These are phyloP conservation scores for Lentinus tigrinus DNA, from an alignment of 768 basidiomycete genomes.

Conservation along the genomic window DNA sequence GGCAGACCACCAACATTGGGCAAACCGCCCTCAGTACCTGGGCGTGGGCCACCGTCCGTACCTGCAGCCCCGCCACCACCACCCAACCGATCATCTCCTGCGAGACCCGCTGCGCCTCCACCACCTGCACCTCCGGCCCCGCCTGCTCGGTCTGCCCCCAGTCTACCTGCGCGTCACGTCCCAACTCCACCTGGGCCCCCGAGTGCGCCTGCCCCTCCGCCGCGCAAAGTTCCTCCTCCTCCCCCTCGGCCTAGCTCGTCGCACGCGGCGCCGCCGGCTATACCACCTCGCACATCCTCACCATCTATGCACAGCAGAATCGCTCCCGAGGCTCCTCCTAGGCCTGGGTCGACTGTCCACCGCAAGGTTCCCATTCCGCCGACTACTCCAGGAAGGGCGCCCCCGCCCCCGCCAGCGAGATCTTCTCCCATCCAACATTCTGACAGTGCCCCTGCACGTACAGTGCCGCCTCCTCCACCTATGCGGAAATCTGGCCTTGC, in stretches of 20 bases:
- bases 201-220: constrained; percentile 39
- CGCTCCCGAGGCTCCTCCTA: constrained; percentile 24
- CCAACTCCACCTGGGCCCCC: constrained; percentile 35
- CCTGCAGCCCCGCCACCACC: constrained; percentile 23
- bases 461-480: constrained; percentile 45
- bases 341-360: constrained; percentile 23
- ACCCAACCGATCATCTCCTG: too few species aligned
- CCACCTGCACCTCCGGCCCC: constrained; percentile 30
- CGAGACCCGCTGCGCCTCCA: constrained; percentile 14
- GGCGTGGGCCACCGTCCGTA: constrained; percentile 38
- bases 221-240: constrained; percentile 28
- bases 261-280: constrained; percentile 32
- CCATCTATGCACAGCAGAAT: constrained; percentile 17
- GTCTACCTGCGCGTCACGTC: constrained; percentile 14
- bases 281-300: constrained; percentile 19
- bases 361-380: constrained; percentile 26
- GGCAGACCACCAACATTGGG: constrained; percentile 63
- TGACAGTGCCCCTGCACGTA: constrained; percentile 28
- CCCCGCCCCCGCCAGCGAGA: constrained; percentile 24
- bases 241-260: constrained; percentile 36
- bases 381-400: constrained; percentile 28
- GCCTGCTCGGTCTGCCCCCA: constrained; percentile 24
- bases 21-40: constrained; percentile 66
- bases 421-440: constrained; percentile 18
- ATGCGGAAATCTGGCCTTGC: constrained; percentile 26